These are phyloP conservation scores for Neohortaea acidophila DNA, from an alignment of 495 filamentous ascomycete species.

Conservation along the genomic window DNA sequence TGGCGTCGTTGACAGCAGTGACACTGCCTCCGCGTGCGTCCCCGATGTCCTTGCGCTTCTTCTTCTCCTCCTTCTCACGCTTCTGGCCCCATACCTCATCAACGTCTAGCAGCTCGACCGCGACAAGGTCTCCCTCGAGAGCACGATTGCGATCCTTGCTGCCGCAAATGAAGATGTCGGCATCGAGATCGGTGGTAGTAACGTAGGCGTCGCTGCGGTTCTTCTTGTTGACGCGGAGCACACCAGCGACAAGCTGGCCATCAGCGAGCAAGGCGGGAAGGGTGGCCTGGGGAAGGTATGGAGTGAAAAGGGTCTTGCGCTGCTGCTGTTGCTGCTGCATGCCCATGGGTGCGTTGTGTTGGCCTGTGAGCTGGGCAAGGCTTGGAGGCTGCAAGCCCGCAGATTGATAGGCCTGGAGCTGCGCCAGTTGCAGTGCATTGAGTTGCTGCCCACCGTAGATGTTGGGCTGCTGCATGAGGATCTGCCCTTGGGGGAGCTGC, in stretches of 20 bases:
- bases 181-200: conserved; percentile 83
- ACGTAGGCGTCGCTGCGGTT: conserved; percentile 98
- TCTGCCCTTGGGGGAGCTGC: conserved; percentile 67
- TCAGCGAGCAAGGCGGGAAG: conserved; percentile 81
- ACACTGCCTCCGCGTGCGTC: conserved; percentile 64
- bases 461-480: conserved; percentile 45
- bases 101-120: conserved; percentile 91
- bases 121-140: conserved; percentile 87
- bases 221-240: conserved; percentile 97
- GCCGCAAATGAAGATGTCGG: conserved; percentile 98
- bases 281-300: conserved; percentile 90
- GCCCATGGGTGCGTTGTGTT: conserved; percentile 52
- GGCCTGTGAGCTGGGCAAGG: conserved; percentile 48
- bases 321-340: conserved; percentile 75
- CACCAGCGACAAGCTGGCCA: conserved; percentile 87
- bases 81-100: conserved; percentile 98
- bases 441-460: conserved; percentile 74
- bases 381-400: conserved; percentile 30
- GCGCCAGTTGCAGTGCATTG: conserved; percentile 76
- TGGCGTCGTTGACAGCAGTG: conserved; percentile 51
- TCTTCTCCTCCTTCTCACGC: conserved; percentile 98
- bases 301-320: conserved; percentile 95
- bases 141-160: conserved; percentile 97
- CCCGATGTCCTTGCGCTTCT: conserved; percentile 97
- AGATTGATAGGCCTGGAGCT: conserved; percentile 64